Base-by-base conservation (phyloP, 768 basidiomycete species). In the Suillus occidentalis region DNA sequence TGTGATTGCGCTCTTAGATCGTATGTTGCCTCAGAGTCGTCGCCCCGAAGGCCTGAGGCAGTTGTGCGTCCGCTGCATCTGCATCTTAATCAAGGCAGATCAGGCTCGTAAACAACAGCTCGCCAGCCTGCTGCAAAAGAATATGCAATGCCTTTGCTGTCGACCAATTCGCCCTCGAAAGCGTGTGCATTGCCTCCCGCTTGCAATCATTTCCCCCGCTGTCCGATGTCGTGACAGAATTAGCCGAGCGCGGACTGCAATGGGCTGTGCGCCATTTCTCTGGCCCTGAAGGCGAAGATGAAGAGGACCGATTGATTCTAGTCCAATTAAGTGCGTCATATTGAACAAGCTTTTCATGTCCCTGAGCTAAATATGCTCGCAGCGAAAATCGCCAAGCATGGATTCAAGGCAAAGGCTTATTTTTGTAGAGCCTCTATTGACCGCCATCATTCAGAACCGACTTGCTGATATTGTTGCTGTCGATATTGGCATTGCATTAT, bases 361-460 rank as follows among this genome's bases (percentile, higher is more conserved):
- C 6, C 16, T 4, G 2, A 22, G 63, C 52, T 67, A 10, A 68
- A 61, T 62, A 6, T 12, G 28, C 25, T 20, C 16, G 9, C 49
- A 76, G 75, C 60, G 40, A 37, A 62, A n/a, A 28, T 76, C n/a
- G 25, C 42, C 4, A 52, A 9, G 8, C 66, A 47, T 6, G 65
- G 72, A 31, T 49, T 66, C 43, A 56, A 65, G 34, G 67, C 69
- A 40, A 89, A 89, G 67, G 67, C 81, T 1, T 85, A 90, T 68
- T 72, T n/a, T 90, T 10, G 87, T 86, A 1, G 95, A 97, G 65
- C 88, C 92, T 1, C 74, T 94, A 20, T 67, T 95, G 22, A 84
- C 84, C 8, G 84, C 85, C 1, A 79, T 86, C 20, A 79, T 91
- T 50, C 90, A 89, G 72, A 79, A 84, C 63, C 83, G 83, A n/a